Base-by-base conservation (phyloP, 2,329 filamentous ascomycete species). In the Ophiostoma triangulosporum region DNA sequence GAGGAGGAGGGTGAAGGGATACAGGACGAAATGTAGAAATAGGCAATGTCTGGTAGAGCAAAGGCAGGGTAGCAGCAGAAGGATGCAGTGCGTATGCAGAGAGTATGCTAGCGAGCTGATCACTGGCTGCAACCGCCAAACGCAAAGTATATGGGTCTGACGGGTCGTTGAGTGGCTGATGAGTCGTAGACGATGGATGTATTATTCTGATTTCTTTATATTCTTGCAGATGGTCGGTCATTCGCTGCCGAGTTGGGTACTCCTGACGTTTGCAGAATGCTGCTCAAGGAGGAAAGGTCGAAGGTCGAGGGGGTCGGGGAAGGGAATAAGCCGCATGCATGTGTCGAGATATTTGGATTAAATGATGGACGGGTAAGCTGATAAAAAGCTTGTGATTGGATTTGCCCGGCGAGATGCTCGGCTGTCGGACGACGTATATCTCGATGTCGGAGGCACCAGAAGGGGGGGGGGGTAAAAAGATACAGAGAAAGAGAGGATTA, bases 261-360 rank as follows among this genome's bases (percentile, higher is more conserved):
- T 54, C 50, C 48, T 51, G 55, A 52, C 46, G 22, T 50, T 38
- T 57, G 52, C 52, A 57, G 55, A 29, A 24, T n/a, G 32, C 31
- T 53, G 48, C 51, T 40, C 27, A 48, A 53, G 24, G 48, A 48
- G 38, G 38, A 22, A 43, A 24, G 38, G 20, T 12, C 15, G 31
- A 20, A 29, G 29, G n/a, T 12, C 15, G 31, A 20, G 17, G 29
- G n/a, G n/a, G n/a, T n/a, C n/a, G n/a, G n/a, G n/a, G n/a, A n/a
- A 29, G 48, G 35, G 49, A 43, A 11, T 29, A 48, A 17, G 29
- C n/a, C 12, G 20, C 38, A 43, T 17, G 38, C 38, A 43, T 22
- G 38, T 14, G 6, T 17, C n/a, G n/a, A n/a, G n/a, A n/a, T n/a
- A n/a, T n/a, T n/a, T n/a, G n/a, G n/a, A n/a, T n/a, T n/a, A n/a